Percentiles rank a stretch among this genome's conserved stretches.
phyloP scores from a whole-genome alignment of 139 green algal species.

The Chlamydomonas incerta region DNA sequence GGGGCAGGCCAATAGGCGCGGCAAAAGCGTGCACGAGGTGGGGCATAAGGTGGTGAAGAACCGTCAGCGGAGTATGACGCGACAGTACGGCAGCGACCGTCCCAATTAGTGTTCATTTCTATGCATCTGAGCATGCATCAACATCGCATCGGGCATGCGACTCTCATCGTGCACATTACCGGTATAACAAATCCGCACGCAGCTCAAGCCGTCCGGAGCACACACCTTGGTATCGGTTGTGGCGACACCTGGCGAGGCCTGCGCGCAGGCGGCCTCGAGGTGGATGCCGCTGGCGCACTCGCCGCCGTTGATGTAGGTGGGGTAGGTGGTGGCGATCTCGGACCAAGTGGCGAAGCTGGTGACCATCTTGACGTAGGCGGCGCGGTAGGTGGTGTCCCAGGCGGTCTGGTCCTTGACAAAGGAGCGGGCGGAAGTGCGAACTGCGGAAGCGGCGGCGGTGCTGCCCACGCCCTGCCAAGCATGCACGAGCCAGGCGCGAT shows the following conservation, averaged over 20 bases:
- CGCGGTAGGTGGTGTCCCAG: not conserved
- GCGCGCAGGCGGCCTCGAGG: not conserved
- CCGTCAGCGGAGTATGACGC: no score
- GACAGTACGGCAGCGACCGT: no score
- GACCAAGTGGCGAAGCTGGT: not conserved
- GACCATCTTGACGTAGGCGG: slow-evolving; percentile 32
- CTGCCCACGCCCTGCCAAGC: not conserved
- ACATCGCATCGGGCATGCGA: no score
- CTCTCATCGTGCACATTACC: no score
- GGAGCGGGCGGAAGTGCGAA: not conserved
- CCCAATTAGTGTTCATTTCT: no score
- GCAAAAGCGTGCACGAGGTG: no score
- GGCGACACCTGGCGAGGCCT: not conserved
- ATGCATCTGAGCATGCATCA: no score
- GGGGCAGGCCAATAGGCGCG: no score
- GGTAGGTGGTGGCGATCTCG: not conserved
- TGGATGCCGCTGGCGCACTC: not conserved
- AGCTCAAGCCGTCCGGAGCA: no score
- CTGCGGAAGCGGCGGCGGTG: not conserved
- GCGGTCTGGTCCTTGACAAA: not conserved
- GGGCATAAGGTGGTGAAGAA: no score
- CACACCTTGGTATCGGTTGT: not conserved
- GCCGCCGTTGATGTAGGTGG: not conserved
- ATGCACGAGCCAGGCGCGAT: no score
- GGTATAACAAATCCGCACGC: no score